Evolutionary conservation across 2,329 filamentous ascomycete genomes (phyloP), one percentile per base, ranked within the genome.

Genomic region (Chalaropsis ovoidea): DNA sequence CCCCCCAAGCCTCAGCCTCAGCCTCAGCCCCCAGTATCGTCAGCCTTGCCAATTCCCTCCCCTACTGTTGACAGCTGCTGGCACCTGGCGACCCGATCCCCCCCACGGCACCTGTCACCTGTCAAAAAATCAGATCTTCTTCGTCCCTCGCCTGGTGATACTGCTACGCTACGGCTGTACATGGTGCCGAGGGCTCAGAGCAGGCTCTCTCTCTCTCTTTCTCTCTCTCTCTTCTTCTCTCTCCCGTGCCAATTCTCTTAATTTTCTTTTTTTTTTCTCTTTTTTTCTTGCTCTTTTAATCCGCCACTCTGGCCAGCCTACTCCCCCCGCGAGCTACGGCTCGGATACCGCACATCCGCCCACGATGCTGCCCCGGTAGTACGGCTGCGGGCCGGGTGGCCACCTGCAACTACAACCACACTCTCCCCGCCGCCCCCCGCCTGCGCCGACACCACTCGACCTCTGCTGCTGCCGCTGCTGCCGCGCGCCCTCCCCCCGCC

Each of bases 281-380:
- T 41, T 54, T 31, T 41, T 41, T 61, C 22, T 27, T 41, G 45
- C 54, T 58, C 47, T 63, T 49, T 64, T 43, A 62, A 63, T 61
- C 62, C 65, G 61, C 62, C 68, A 68, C 64, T 61, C 64, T 69
- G 68, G 68, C 68, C 61, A 62, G 64, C 45, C 45, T 69, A 68
- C 58, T 66, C 65, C 54, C 67, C 45, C 66, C 62, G 61, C 68
- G 68, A 61, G 68, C 68, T 62, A 67, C 68, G 63, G 68, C 68
- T 69, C 68, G 66, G 67, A 69, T 69, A 67, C 63, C 68, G 41
- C 62, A 68, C 31, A 69, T 69, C 60, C 64, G 65, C 64, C 63
- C 43, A 43, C 64, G 45, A 69, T 69, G 66, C 61, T 61, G 49
- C 63, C 56, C 60, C 62, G 66, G 68, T 69, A 69, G 63, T 60